Base-by-base conservation (phyloP, 2,329 filamentous ascomycete species). In the Penicillium nordicum region DNA sequence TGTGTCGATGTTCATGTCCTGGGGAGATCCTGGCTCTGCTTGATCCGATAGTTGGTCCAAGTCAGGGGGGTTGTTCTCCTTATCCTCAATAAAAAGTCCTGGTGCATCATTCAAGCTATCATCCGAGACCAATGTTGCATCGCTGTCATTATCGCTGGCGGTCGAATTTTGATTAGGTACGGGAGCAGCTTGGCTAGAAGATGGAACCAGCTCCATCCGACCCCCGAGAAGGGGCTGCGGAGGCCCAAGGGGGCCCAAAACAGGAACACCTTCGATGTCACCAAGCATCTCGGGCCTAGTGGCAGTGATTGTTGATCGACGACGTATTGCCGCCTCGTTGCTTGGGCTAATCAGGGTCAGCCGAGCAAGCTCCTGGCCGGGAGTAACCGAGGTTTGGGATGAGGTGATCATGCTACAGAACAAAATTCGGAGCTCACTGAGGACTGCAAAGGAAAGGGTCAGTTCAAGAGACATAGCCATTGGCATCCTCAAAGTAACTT, bases 281-380 rank as follows among this genome's bases (percentile, higher is more conserved):
- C 77, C 79, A 14, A 76, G 67, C 21, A 58, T 63, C 7, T 66
- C 66, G n/a, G 67, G 62, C 27, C 63, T 64, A 23, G 59, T 65
- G 50, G 60, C 67, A 47, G 68, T 64, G 62, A 78, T 67, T 52
- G 79, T 76, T 27, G 80, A 80, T 55, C 76, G 72, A 58, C 79
- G 72, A 54, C 80, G 76, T 55, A 81, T 78, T 25, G 76, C 76
- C 38, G 78, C 80, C 63, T 84, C 82, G 38, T 80, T 80, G 45
- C 79, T 79, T 25, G 81, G 78, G 59, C 79, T 83, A 57, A 90
- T 84, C 23, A 96, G 79, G 1, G 92, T 92, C 38, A 92, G 83
- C 48, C 91, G 87, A 27, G 92, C 92, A 34, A 97, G 81, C 62
- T 90, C 85, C 64, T 88, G 87, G 4, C 87, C 86, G 1, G 92